Evolutionary conservation across 257 asterid species (phyloP).

Genomic region (Primulina huaijiensis): DNA sequence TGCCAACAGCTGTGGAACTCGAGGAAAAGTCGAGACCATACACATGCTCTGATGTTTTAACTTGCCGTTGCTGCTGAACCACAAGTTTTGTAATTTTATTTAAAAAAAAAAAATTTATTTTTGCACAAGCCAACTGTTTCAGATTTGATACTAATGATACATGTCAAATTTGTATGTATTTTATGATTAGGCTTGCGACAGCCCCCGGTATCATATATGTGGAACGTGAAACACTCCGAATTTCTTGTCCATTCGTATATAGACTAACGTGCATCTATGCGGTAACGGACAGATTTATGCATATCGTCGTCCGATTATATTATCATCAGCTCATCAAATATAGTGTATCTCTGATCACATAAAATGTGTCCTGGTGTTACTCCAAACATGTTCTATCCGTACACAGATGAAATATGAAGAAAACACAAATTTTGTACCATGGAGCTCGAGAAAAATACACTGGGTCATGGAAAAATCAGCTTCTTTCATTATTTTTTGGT

Average conservation of each 20-base stretch:
- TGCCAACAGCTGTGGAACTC: constrained; percentile 65
- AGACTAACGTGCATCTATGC: no score
- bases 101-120: no score
- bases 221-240: neutral
- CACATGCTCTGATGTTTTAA: constrained; percentile 61
- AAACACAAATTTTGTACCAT: neutral
- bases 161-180: neutral
- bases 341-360: no score
- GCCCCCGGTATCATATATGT: neutral
- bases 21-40: constrained; percentile 74
- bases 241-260: neutral
- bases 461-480: neutral
- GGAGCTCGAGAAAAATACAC: neutral
- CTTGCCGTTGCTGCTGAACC: constrained; percentile 77
- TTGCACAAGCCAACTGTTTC: neutral
- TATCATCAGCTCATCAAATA: no score
- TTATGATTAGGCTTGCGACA: neutral
- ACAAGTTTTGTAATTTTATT: neutral
- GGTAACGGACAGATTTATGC: no score
- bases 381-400: neutral
- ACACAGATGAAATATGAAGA: neutral
- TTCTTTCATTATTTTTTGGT: neutral
- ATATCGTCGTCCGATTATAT: no score
- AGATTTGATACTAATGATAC: neutral
- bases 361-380: neutral